Base-by-base conservation (phyloP, 495 filamentous ascomycete species). In the Cercophora samala region DNA sequence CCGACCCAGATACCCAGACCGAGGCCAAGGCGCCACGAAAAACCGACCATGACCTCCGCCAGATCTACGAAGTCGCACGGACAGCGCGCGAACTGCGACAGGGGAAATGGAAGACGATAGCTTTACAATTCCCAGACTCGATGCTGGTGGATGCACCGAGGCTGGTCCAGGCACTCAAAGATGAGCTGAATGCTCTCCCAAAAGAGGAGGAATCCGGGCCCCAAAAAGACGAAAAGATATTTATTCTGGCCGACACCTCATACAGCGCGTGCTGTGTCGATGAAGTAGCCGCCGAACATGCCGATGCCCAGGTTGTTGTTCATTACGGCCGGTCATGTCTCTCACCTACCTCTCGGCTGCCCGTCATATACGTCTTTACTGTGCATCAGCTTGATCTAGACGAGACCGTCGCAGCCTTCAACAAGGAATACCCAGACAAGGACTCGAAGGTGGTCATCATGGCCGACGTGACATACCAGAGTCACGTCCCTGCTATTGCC, bases 251-350 rank as follows among this genome's bases (percentile, higher is more conserved):
- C 37, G 95, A 99, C 76, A 98, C 95, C 9, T 97, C 93, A 1
- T 99, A 98, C 77, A 94, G 95, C 56, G 87, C 93, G 4, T 99
- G 95, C 80, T 99, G 95, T 75, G 93, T 97, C 60, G 95, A 99
- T 68, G 95, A 99, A 77, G 90, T 98, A 58, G 96, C 95, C 1
- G 95, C 96, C 18, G 94, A 98, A 73, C 96, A 99, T 76, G 90
- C 91, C 29, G 83, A 92, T 72, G 93, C 95, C 5, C 90, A 98
- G 62, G 92, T 91, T 4, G 90, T 98, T 4, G 91, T 99, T 19
- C 95, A 99, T 75, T 99, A 98, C 72, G 95, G 95, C 23, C 85
- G 94, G 54, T 89, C 93, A 0, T 99, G 95, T 75, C 81, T 99
- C 24, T 96, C 91, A 1, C 96, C 95, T 1, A 96, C 94, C 0